A percentile compares a stretch with the other conserved stretches of the same genome.
These are phyloP conservation scores for Neurospora crassa DNA, from an alignment of 2,329 filamentous ascomycete species.

Conservation along the genomic window DNA sequence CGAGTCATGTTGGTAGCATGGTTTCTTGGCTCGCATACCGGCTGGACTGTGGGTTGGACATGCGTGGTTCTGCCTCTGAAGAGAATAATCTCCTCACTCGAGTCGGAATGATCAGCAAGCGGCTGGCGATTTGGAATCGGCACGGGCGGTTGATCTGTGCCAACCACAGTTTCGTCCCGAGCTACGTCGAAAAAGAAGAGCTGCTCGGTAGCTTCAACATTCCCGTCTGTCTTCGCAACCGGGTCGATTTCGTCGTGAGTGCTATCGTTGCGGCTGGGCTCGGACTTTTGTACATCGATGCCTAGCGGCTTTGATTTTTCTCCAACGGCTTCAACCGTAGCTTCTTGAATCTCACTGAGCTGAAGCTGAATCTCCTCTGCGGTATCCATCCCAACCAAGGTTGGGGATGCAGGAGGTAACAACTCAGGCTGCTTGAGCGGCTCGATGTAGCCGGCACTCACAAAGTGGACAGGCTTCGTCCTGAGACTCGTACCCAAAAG, in stretches of 20 bases:
- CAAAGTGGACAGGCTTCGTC: slow-evolving; percentile 39
- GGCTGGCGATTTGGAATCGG: slow-evolving; percentile 12
- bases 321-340: background rate
- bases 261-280: background rate
- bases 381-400: background rate
- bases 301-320: background rate
- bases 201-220: slow-evolving; percentile 1
- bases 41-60: slow-evolving; percentile 2
- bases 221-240: background rate
- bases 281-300: background rate
- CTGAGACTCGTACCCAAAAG: slow-evolving; percentile 35
- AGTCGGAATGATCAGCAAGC: slow-evolving; percentile 30
- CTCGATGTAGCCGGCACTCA: slow-evolving; percentile 43
- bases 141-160: slow-evolving; percentile 3
- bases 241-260: background rate
- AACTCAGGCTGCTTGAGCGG: slow-evolving; percentile 31
- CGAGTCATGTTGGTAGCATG: background rate
- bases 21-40: background rate
- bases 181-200: slow-evolving; percentile 30
- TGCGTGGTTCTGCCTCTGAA: slow-evolving; percentile 35
- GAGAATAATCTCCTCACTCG: slow-evolving; percentile 65
- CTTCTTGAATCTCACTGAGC: background rate
- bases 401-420: background rate
- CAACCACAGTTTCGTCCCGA: slow-evolving; percentile 20
- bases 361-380: background rate